Conservation (phyloP, 257 asterid species). For the Solanum medicagineum region DNA sequence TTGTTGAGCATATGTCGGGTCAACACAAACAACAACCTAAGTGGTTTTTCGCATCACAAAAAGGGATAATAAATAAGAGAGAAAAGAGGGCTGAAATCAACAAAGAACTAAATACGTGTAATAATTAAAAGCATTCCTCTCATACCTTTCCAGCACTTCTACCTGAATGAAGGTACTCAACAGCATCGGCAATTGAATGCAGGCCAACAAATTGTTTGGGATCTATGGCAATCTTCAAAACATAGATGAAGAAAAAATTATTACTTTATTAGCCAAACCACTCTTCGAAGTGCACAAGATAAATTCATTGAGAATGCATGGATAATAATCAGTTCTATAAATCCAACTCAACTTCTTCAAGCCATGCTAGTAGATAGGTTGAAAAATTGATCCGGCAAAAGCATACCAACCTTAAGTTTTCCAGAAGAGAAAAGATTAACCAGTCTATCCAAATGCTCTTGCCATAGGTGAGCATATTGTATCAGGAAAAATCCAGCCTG, state of each 20-base stretch:
- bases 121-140: background rate
- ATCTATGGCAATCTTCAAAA: constrained; percentile 51
- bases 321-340: background rate
- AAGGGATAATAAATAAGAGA: background rate
- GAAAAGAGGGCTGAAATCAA: background rate
- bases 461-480: constrained; percentile 80
- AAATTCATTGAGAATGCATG: background rate
- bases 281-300: background rate
- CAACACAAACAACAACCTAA: constrained; percentile 85
- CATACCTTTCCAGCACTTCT: constrained; percentile 91
- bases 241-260: background rate
- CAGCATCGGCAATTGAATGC: constrained; percentile 81
- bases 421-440: constrained; percentile 45
- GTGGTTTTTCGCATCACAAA: background rate
- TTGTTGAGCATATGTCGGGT: constrained; percentile 42
- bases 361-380: background rate
- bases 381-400: background rate
- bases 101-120: too few relatives aligned
- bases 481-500: constrained; percentile 89
- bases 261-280: background rate
- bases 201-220: constrained; percentile 67
- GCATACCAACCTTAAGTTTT: constrained; percentile 63
- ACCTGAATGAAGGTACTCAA: constrained; percentile 87
- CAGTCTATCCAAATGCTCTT: constrained; percentile 72
- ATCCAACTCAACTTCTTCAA: background rate